phyloP scores from a whole-genome alignment of 192 early-diverging fungal species.

The Podila clonocystis region DNA sequence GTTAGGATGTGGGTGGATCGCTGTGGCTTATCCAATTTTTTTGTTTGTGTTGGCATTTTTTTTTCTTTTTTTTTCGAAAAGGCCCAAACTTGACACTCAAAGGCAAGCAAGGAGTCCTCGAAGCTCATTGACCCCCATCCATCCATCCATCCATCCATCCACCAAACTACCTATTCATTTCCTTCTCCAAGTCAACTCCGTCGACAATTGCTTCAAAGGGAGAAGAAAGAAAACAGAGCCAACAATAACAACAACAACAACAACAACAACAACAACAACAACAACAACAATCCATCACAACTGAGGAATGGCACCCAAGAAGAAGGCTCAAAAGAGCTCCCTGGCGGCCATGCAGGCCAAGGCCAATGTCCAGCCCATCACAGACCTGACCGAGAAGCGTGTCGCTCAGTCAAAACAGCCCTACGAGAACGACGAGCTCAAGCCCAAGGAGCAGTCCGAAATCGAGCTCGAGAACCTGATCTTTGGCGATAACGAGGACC shows the following conservation, averaged over 20 bases:
- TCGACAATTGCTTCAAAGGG: background rate
- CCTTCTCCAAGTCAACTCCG: background rate
- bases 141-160: no score
- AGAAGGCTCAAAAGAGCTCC: background rate
- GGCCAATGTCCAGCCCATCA: constrained; percentile 30
- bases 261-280: background rate
- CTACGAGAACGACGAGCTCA: constrained; percentile 10
- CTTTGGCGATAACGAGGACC: constrained; percentile 72
- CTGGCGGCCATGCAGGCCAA: background rate
- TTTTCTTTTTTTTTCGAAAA: no score
- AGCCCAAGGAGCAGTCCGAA: constrained; percentile 74
- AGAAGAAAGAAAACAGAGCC: background rate
- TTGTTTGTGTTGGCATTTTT: no score
- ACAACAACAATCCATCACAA: background rate
- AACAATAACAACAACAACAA: background rate
- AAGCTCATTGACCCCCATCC: no score
- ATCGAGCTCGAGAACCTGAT: constrained; percentile 78
- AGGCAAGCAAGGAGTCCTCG: no score
- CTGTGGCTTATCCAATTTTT: no score
- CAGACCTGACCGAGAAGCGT: constrained; percentile 14
- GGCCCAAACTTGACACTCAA: no score
- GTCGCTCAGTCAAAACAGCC: background rate
- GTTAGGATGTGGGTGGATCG: no score
- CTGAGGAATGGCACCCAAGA: background rate
- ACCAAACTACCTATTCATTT: no score